Conservation (phyloP, 768 basidiomycete genomes). For the Megacollybia marginata region DNA sequence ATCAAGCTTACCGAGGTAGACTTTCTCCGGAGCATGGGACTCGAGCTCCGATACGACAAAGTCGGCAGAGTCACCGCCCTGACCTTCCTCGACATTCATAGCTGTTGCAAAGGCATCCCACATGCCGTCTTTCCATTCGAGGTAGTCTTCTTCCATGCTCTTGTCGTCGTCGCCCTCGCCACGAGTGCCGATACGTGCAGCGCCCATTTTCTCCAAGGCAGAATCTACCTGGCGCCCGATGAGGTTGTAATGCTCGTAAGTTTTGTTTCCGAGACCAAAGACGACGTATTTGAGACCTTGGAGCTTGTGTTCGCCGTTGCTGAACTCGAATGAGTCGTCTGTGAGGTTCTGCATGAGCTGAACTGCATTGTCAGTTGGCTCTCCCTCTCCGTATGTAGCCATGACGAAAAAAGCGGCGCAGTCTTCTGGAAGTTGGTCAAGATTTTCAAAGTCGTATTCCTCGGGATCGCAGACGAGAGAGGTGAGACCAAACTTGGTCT, state of each 20-base stretch:
- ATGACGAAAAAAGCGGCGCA: conserved; percentile 89
- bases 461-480: conserved; percentile 98
- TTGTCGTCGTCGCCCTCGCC: conserved; percentile 99
- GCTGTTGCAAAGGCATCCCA: conserved; percentile 82
- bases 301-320: conserved; percentile 67
- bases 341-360: conserved; percentile 88
- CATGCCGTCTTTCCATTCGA: conserved; percentile 98
- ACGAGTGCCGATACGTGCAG: conserved; percentile 73
- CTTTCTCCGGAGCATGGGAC: conserved; percentile 74
- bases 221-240: conserved; percentile 78
- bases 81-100: conserved; percentile 91
- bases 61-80: conserved; percentile 91
- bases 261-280: conserved; percentile 88
- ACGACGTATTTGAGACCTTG: conserved; percentile 90
- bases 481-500: conserved; percentile 89
- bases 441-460: conserved; percentile 97
- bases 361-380: conserved; percentile 97
- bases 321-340: conserved; percentile 84
- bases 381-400: conserved; percentile 98
- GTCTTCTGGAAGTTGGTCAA: conserved; percentile 85
- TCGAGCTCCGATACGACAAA: conserved; percentile 84
- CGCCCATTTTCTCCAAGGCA: conserved; percentile 73
- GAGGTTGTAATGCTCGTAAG: conserved; percentile 95
- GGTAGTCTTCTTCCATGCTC: conserved; percentile 99
- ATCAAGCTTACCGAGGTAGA: conserved; percentile 70